phyloP scores from a whole-genome alignment of 1,284 basidiomycete genomes.

The Apiotrichum gamsii region DNA sequence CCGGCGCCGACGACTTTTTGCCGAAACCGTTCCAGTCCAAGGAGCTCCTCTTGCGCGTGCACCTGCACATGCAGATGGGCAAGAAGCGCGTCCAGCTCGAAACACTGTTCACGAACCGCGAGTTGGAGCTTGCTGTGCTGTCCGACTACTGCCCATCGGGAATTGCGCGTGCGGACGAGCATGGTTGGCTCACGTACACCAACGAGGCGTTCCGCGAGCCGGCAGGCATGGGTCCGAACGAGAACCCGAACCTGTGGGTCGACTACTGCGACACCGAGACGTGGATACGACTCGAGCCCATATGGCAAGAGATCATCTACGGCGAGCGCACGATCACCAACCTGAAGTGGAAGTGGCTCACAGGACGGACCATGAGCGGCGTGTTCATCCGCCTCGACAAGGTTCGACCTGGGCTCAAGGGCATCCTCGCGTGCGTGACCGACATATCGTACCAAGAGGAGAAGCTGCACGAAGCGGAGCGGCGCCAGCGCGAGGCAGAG shows the following conservation, averaged over 20 bases:
- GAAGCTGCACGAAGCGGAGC: conserved; percentile 22
- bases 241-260: conserved; percentile 8
- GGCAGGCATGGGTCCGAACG: not conserved
- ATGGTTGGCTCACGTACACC: conserved; percentile 24
- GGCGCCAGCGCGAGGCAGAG: conserved; percentile 23
- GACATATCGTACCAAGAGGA: conserved; percentile 40
- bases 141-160: conserved; percentile 40
- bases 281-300: conserved; percentile 3
- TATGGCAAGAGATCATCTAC: conserved; percentile 10
- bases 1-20: conserved; percentile 48
- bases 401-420: conserved; percentile 24
- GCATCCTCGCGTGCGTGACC: conserved; percentile 38
- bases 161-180: conserved; percentile 29
- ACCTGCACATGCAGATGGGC: conserved; percentile 42
- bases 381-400: conserved; percentile 37
- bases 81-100: conserved; percentile 31
- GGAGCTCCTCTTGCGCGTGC: conserved; percentile 48
- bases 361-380: conserved; percentile 26
- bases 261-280: conserved; percentile 10
- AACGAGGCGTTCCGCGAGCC: conserved; percentile 28
- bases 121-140: conserved; percentile 27
- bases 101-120: conserved; percentile 21
- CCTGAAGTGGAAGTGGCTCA: conserved; percentile 35
- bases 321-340: conserved; percentile 8
- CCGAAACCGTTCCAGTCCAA: conserved; percentile 44